Conservation (phyloP, 2,329 filamentous ascomycete species). For the Alternaria dauci region DNA sequence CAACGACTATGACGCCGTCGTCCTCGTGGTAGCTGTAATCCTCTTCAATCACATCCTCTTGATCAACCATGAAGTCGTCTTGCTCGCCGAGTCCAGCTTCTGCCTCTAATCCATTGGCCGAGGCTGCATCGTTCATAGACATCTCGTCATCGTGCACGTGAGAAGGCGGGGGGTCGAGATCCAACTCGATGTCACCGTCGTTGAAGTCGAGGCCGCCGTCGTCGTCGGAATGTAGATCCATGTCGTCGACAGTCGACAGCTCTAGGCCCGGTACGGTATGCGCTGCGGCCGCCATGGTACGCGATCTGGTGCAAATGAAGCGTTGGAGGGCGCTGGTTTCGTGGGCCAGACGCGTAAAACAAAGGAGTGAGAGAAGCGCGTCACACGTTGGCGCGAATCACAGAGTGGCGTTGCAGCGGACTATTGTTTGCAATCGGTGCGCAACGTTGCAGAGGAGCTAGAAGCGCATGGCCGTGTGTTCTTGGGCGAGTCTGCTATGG, state of each 20-base stretch:
- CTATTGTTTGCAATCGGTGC: conserved; percentile 6
- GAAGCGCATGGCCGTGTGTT: conserved; percentile 16
- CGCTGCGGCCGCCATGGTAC: conserved; percentile 37
- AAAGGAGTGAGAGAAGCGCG: conserved; percentile 27
- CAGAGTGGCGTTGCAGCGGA: conserved; percentile 19
- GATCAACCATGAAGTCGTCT: conserved; percentile 52
- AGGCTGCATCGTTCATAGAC: conserved; percentile 62
- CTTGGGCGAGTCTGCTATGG: neutral
- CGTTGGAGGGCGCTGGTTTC: conserved; percentile 9
- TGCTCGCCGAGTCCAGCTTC: conserved; percentile 29
- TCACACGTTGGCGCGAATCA: conserved; percentile 22
- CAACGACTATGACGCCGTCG: conserved; percentile 12
- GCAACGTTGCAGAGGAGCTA: conserved; percentile 10
- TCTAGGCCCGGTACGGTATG: conserved; percentile 35
- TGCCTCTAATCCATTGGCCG: conserved; percentile 34
- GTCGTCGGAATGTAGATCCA: conserved; percentile 64
- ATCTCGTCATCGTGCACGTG: conserved; percentile 57
- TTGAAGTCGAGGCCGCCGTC: conserved; percentile 53
- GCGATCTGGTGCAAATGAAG: neutral
- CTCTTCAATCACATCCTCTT: conserved; percentile 43
- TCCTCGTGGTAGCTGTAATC: conserved; percentile 29
- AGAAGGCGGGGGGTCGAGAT: conserved; percentile 50
- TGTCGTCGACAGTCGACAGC: conserved; percentile 54
- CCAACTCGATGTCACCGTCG: conserved; percentile 69
- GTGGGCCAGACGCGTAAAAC: conserved; percentile 13